Evolutionary conservation across 2,329 filamentous ascomycete genomes (phyloP).

Genomic region (Fusarium sp.): DNA sequence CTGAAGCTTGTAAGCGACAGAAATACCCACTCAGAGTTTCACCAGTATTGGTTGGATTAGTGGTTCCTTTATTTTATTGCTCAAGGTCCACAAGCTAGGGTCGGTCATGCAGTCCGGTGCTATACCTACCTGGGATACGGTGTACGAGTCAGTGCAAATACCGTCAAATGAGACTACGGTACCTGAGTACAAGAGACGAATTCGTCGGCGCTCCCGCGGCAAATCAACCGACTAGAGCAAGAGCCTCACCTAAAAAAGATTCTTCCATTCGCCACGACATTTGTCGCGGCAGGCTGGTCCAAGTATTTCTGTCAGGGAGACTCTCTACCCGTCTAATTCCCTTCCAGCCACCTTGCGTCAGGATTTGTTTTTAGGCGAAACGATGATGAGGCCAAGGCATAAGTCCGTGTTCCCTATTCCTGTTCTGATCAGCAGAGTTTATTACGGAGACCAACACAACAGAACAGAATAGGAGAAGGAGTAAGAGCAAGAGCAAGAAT

Average conservation of each 20-base stretch:
- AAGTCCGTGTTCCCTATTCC: background rate
- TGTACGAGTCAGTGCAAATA: background rate
- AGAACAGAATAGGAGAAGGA: background rate
- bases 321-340: background rate
- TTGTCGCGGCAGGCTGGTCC: background rate
- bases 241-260: background rate
- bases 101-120: background rate
- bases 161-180: background rate
- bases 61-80: background rate
- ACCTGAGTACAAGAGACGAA: background rate
- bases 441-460: background rate
- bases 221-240: background rate
- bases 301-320: background rate
- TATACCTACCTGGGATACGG: background rate
- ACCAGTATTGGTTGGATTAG: background rate
- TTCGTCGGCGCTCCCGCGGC: background rate
- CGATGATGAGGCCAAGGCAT: constrained; percentile 1
- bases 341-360: background rate
- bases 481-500: background rate
- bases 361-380: background rate
- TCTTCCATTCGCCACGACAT: background rate
- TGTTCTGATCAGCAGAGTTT: background rate
- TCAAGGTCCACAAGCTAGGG: background rate
- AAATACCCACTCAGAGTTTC: background rate
- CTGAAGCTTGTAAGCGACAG: background rate